Evolutionary conservation across 768 basidiomycete species (phyloP).

Genomic region (Trametes punicea): DNA sequence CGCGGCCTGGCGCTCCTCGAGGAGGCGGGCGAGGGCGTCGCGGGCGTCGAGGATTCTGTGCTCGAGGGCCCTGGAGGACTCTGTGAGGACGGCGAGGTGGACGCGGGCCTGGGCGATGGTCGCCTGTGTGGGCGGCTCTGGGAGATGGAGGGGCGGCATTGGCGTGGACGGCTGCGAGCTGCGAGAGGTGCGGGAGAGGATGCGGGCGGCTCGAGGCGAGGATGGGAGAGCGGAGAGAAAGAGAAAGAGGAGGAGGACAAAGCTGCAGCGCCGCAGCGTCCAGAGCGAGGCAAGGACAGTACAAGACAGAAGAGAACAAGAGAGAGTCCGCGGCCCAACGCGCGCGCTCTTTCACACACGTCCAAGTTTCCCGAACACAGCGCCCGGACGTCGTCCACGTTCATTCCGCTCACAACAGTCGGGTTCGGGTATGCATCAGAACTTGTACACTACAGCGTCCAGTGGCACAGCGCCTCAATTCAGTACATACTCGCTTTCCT

Average conservation of each 20-base stretch:
- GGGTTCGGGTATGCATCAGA: constrained; percentile 14
- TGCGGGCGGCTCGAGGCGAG: too few relatives aligned
- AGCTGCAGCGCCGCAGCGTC: too few relatives aligned
- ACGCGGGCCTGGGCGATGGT: constrained; percentile 51
- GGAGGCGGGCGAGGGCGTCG: constrained; percentile 52
- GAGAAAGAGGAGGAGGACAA: too few relatives aligned
- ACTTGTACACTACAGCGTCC: constrained; percentile 11
- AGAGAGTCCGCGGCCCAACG: too few relatives aligned
- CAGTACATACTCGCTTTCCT: background rate
- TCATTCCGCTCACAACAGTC: too few relatives aligned
- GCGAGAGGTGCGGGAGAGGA: too few relatives aligned
- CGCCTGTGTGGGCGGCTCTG: constrained; percentile 58
- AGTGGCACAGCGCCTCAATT: background rate
- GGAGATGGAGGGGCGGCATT: constrained; percentile 35
- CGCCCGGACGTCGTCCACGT: too few relatives aligned
- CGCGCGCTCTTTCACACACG: too few relatives aligned
- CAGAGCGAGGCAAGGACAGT: too few relatives aligned
- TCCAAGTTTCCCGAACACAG: too few relatives aligned
- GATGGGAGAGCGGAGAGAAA: too few relatives aligned
- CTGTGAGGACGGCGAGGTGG: constrained; percentile 35
- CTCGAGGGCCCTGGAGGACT: constrained; percentile 34
- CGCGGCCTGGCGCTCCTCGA: constrained; percentile 48
- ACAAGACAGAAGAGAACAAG: too few relatives aligned
- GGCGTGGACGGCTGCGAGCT: background rate
- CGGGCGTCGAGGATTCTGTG: constrained; percentile 52